A percentile compares a stretch with the other conserved stretches of the same genome.
phyloP scores from a whole-genome alignment of 2,329 filamentous ascomycete genomes.

The Emmonsia crescens region DNA sequence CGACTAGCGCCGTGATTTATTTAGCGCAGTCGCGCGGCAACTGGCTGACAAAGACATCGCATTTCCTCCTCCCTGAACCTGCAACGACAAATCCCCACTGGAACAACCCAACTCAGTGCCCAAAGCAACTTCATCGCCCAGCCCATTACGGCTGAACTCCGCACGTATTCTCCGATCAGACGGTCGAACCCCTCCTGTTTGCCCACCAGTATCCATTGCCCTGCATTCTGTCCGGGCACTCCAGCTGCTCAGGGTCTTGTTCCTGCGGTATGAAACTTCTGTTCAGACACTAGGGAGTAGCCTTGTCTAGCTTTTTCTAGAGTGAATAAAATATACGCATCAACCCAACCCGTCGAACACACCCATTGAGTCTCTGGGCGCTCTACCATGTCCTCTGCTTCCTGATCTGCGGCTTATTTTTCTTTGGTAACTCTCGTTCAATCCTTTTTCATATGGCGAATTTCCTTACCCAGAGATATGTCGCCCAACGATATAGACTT shows the following conservation, averaged over 20 bases:
- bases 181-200: background rate
- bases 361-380: background rate
- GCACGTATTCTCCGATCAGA: background rate
- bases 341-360: background rate
- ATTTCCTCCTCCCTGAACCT: background rate
- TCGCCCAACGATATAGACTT: conserved; percentile 33
- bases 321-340: background rate
- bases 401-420: conserved; percentile 3
- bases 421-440: conserved; percentile 16
- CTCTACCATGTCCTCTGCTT: background rate
- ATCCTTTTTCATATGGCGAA: conserved; percentile 32
- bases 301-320: background rate
- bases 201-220: background rate
- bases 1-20: background rate
- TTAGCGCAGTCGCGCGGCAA: conserved; percentile 1
- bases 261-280: background rate
- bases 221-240: background rate
- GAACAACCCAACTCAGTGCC: background rate
- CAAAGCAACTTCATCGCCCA: background rate
- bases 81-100: background rate
- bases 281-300: background rate
- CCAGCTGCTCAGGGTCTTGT: background rate
- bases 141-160: background rate
- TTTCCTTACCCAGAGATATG: conserved; percentile 34
- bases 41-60: background rate